Percentiles rank a stretch among this genome's conserved stretches.
Evolutionary conservation across 768 basidiomycete genomes (phyloP).

Genomic region (Botryobasidium botryosum): DNA sequence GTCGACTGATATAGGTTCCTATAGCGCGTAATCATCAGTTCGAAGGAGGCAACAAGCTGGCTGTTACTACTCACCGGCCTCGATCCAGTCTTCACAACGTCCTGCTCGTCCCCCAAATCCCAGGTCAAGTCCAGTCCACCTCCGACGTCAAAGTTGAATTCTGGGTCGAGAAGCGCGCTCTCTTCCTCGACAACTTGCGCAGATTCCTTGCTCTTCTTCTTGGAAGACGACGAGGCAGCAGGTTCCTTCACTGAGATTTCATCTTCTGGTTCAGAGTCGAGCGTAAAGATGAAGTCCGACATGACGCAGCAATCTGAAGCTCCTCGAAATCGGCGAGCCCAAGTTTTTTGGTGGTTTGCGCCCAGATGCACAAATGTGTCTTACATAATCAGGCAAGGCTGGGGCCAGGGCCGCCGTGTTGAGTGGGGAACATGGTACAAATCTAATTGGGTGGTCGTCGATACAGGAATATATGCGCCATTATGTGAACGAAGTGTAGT

Average conservation of each 20-base stretch:
- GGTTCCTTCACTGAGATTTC: constrained; percentile 7
- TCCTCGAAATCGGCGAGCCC: too few relatives aligned
- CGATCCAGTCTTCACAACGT: constrained; percentile 41
- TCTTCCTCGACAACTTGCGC: constrained; percentile 22
- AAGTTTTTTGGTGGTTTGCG: too few relatives aligned
- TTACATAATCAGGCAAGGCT: too few relatives aligned
- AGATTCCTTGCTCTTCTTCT: constrained; percentile 12
- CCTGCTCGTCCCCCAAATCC: constrained; percentile 27
- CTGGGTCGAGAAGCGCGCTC: constrained; percentile 53
- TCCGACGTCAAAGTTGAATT: constrained; percentile 64
- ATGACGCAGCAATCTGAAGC: too few relatives aligned
- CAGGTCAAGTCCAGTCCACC: constrained; percentile 55
- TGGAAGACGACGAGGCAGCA: constrained; percentile 12
- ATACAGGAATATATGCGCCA: too few relatives aligned
- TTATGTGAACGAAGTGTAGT: too few relatives aligned
- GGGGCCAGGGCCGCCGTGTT: too few relatives aligned
- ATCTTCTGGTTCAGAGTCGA: constrained; percentile 65
- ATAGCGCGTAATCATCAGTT: not conserved
- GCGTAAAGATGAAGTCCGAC: constrained; percentile 63
- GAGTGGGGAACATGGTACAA: too few relatives aligned
- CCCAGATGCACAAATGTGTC: too few relatives aligned
- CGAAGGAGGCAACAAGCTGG: constrained; percentile 6
- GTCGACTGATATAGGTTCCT: constrained; percentile 76
- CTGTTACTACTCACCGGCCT: constrained; percentile 35
- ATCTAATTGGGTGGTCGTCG: too few relatives aligned